These are phyloP conservation scores for Eucalyptus viminalis DNA, from an alignment of 345 rosid genomes.

Conservation along the genomic window DNA sequence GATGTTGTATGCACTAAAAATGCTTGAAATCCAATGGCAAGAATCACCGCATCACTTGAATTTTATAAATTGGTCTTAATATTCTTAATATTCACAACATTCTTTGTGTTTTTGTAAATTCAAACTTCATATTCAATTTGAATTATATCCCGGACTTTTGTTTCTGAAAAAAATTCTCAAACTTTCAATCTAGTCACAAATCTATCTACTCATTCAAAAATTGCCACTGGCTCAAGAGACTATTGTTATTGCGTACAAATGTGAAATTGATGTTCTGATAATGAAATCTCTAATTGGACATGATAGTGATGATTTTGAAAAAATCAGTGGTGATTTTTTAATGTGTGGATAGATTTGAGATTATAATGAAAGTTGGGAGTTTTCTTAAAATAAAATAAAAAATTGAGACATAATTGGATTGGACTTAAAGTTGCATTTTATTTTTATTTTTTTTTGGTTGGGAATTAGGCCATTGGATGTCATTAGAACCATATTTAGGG, in stretches of 20 bases:
- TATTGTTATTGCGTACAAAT: accelerated
- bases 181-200: neutral
- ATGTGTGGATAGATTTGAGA: accelerated
- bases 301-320: too few relatives aligned
- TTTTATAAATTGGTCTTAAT: neutral
- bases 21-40: neutral
- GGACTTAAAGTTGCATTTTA: neutral
- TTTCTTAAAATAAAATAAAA: neutral
- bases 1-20: too few relatives aligned
- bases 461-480: neutral
- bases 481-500: neutral
- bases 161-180: too few relatives aligned
- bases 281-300: neutral
- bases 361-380: neutral
- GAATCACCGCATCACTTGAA: neutral
- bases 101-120: neutral
- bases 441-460: too few relatives aligned
- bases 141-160: accelerated
- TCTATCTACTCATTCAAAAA: neutral
- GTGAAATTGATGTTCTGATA: neutral
- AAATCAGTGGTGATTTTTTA: neutral
- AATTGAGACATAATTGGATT: accelerated
- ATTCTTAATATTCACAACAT: neutral
- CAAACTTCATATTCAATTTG: neutral
- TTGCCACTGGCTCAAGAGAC: neutral